Base-by-base conservation (phyloP, 106 monocot genomes). In the Alisma plantagoaquatica region DNA sequence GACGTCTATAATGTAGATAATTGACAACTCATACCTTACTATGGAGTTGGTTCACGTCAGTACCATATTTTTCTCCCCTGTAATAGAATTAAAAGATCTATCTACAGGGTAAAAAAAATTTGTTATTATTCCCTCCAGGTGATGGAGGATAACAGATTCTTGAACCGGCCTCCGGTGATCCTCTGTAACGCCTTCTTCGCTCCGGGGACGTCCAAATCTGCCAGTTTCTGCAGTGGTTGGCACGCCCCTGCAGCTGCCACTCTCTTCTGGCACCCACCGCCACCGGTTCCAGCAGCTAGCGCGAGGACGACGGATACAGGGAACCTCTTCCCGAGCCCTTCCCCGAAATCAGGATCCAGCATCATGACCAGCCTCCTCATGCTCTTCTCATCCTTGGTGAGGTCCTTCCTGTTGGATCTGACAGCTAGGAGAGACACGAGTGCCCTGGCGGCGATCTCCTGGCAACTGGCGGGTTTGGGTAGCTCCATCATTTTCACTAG, bases 171-270 rank as follows among this genome's bases (percentile, higher is more conserved):
- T 3, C 86, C 75, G 33, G 76, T 29, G 38, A 86, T 64, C 59
- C 76, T 67, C 58, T 82, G 79, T 57, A 86, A 44, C 3, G 92
- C 86, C 63, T 82, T 86, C 68, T 77, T 82, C 1, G 92, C 82
- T 0, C 86, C 92, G 27, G 78, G 43, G 16, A 92, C 92, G 4
- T 86, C 76, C 4, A 33, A 27, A 1, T 84, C 85, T 0, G 70
- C 81, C 11, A 91, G 70, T 61, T 73, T 80, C 63, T 86, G 91
- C 28, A 91, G 57, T 29, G 66, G 64, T 51, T 73, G 66, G 54
- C 60, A 70, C 0, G 70, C 75, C 3, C 91, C 91, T 15, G 70
- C 57, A 18, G 75, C 86, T 7, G 68, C 65, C 2, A 92, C 29
- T 46, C 79, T 63, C 41, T 65, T 73, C 59, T 86, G 51, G 35